phyloP scores from a whole-genome alignment of 2,329 filamentous ascomycete species.

The Hymenoscyphus fraxineus region DNA sequence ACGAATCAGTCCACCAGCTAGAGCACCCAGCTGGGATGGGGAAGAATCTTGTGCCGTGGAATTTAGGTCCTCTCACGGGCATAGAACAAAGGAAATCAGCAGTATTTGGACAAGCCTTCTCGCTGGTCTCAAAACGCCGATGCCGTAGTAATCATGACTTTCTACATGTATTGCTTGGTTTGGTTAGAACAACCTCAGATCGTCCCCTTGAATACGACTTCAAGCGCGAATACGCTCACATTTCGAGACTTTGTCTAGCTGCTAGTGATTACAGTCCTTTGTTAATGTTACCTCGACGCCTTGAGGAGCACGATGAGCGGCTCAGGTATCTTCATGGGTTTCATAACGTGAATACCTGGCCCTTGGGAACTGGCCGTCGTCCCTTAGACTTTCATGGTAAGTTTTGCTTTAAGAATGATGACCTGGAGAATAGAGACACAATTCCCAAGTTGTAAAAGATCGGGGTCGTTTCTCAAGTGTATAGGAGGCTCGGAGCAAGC shows the following conservation, averaged over 20 bases:
- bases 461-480: background rate
- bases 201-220: background rate
- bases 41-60: slow-evolving; percentile 2
- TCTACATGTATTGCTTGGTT: background rate
- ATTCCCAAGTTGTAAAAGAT: background rate
- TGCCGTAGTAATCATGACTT: slow-evolving; percentile 1
- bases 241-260: background rate
- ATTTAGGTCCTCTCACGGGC: background rate
- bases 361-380: background rate
- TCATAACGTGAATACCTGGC: background rate
- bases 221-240: background rate
- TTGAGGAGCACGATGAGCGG: background rate
- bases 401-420: background rate
- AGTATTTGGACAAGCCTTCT: background rate
- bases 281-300: background rate
- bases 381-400: background rate
- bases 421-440: background rate
- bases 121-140: slow-evolving; percentile 4
- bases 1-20: background rate
- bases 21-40: background rate
- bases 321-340: background rate
- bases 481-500: background rate
- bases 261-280: slow-evolving; percentile 3
- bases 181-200: background rate
- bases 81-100: background rate